Evolutionary conservation across 139 green algal genomes (phyloP).

Genomic region (Trebouxia sp.): DNA sequence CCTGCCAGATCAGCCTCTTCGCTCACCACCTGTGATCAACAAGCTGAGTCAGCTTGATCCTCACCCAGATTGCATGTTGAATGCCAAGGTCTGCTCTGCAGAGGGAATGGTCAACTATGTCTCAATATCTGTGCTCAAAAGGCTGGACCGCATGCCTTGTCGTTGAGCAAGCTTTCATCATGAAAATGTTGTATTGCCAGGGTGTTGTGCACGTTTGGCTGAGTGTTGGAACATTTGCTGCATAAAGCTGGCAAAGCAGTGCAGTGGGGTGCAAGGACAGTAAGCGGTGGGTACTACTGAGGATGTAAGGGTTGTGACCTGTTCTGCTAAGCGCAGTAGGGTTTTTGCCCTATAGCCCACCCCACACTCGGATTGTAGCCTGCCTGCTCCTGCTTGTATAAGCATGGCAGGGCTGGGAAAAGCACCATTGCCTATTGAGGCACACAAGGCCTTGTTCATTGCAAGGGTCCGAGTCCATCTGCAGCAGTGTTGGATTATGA

Average conservation of each 20-base stretch:
- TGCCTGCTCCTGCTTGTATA: neutral
- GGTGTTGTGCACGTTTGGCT: no score
- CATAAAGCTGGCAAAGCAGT: no score
- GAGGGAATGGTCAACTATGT: no score
- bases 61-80: no score
- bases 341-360: conserved; percentile 34
- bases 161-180: no score
- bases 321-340: conserved; percentile 15
- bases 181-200: no score
- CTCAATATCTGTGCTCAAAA: no score
- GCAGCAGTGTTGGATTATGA: neutral
- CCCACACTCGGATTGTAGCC: conserved; percentile 24
- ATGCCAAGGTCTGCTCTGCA: no score
- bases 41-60: no score
- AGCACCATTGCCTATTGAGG: conserved; percentile 10
- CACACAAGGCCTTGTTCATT: conserved; percentile 32
- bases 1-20: neutral
- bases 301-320: neutral
- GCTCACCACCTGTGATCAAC: conserved; percentile 6
- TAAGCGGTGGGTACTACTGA: no score
- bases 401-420: conserved; percentile 31
- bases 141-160: no score
- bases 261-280: neutral
- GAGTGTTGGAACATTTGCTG: no score
- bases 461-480: conserved; percentile 30